These are phyloP conservation scores for Mimosa pudica DNA, from an alignment of 306 rosid species.

Conservation along the genomic window DNA sequence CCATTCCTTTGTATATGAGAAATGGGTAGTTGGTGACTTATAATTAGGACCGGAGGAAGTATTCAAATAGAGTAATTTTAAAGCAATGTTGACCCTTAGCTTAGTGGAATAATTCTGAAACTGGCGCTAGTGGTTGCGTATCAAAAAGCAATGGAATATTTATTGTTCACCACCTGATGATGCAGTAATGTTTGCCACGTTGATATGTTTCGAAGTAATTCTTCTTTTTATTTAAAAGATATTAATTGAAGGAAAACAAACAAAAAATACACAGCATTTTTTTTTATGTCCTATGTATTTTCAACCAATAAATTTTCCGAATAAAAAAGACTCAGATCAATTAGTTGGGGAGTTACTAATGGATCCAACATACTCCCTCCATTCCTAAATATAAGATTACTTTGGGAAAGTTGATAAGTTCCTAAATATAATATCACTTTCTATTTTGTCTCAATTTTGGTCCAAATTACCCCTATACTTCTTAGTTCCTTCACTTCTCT, in stretches of 20 bases:
- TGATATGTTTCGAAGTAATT: background rate
- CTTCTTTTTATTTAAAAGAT: background rate
- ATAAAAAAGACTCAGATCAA: background rate
- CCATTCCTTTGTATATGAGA: too few relatives aligned
- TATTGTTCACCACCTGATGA: background rate
- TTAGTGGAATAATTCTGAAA: background rate
- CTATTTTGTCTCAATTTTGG: too few relatives aligned
- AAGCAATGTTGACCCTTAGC: background rate
- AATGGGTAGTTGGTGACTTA: too few relatives aligned
- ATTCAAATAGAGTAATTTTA: background rate
- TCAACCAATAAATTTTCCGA: background rate
- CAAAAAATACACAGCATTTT: too few relatives aligned
- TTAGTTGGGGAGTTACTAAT: background rate
- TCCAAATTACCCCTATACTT: too few relatives aligned
- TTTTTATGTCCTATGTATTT: background rate
- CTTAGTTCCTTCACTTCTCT: too few relatives aligned
- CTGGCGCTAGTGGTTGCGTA: background rate
- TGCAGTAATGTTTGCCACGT: background rate
- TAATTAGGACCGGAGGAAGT: too few relatives aligned
- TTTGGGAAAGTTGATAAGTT: too few relatives aligned
- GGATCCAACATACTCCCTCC: background rate
- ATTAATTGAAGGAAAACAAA: background rate
- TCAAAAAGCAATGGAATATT: background rate
- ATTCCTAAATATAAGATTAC: too few relatives aligned
- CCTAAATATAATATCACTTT: too few relatives aligned